Evolutionary conservation across 768 basidiomycete genomes (phyloP).

Genomic region (Coprinopsis strossmayeri): DNA sequence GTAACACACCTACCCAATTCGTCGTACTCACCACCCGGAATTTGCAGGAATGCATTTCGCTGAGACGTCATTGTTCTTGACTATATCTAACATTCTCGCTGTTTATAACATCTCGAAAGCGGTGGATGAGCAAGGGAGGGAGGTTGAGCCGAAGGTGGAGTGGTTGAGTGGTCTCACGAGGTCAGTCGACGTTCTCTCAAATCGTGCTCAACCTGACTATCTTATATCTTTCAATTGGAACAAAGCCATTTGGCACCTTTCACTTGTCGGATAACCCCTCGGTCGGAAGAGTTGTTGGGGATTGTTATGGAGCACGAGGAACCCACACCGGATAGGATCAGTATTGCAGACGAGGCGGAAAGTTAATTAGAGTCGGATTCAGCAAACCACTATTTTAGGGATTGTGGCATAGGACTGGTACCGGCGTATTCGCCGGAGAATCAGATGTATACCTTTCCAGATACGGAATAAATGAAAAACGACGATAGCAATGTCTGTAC

Average conservation of each 20-base stretch:
- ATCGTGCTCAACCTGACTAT: not conserved
- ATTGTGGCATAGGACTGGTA: too few relatives aligned
- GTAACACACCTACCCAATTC: not conserved
- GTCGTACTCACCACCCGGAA: not conserved
- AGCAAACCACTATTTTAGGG: too few relatives aligned
- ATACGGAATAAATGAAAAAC: too few relatives aligned
- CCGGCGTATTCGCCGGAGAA: too few relatives aligned
- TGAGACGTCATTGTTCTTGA: constrained; percentile 28
- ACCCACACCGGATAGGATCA: not conserved
- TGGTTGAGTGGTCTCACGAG: constrained; percentile 24
- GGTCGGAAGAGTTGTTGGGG: not conserved
- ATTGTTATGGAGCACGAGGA: not conserved
- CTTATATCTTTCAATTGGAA: not conserved
- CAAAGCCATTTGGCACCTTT: constrained; percentile 20
- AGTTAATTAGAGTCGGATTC: too few relatives aligned
- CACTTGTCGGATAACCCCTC: constrained; percentile 19
- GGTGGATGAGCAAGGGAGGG: constrained; percentile 24
- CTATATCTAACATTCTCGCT: constrained; percentile 29
- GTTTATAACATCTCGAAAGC: constrained; percentile 32
- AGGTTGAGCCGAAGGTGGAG: constrained; percentile 28
- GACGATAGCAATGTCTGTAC: too few relatives aligned
- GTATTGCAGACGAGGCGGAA: too few relatives aligned
- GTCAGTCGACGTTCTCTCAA: constrained; percentile 12
- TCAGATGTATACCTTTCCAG: too few relatives aligned
- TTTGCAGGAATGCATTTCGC: constrained; percentile 23